These are phyloP conservation scores for Powellomyces hirtus DNA, from an alignment of 192 early-diverging fungal genomes.

Conservation along the genomic window DNA sequence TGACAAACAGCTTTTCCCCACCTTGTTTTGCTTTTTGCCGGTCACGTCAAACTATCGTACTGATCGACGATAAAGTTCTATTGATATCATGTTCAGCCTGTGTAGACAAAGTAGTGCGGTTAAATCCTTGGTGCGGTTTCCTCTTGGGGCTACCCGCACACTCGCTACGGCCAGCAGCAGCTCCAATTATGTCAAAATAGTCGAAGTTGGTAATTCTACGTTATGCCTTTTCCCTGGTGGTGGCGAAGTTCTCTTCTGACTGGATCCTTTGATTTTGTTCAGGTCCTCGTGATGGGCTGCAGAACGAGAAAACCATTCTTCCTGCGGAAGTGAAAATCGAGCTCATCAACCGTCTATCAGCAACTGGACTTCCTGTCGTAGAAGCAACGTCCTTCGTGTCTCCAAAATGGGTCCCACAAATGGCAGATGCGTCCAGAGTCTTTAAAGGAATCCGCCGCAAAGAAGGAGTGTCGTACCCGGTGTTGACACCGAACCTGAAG, in stretches of 20 bases:
- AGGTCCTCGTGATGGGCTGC: conserved; percentile 87
- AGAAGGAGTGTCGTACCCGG: conserved; percentile 77
- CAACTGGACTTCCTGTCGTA: conserved; percentile 74
- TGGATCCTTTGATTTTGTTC: conserved; percentile 25
- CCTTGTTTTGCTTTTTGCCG: no score
- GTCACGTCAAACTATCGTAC: no score
- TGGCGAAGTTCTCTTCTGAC: background rate
- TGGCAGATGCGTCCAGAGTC: conserved; percentile 82
- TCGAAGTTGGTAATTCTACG: conserved; percentile 16
- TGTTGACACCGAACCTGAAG: conserved; percentile 85
- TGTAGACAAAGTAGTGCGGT: no score
- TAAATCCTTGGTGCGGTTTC: no score
- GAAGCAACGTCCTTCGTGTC: conserved; percentile 95
- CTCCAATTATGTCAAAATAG: conserved; percentile 30
- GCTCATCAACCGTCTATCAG: conserved; percentile 79
- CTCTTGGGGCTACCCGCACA: no score
- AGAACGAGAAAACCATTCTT: conserved; percentile 88
- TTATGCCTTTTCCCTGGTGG: background rate
- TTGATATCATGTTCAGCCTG: no score
- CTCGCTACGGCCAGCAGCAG: no score
- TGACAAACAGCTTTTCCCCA: no score
- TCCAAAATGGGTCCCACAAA: conserved; percentile 95
- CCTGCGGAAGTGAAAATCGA: conserved; percentile 79
- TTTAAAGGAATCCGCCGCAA: conserved; percentile 63
- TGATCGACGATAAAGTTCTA: no score